Conservation (phyloP, 306 rosid species). For the Arachis hypogaea region DNA sequence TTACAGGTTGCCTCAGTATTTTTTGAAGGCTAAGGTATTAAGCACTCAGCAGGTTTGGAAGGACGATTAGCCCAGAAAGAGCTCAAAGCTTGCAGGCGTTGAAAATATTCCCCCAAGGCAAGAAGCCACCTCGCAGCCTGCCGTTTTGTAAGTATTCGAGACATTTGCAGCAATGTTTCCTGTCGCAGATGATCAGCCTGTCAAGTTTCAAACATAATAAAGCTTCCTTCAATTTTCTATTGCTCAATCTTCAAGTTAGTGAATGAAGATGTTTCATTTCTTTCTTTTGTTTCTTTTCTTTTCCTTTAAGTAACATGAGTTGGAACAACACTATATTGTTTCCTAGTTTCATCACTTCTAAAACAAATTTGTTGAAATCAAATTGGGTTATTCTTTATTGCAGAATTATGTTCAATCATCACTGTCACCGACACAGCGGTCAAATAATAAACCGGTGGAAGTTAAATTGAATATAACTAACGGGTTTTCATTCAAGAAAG, state of each 20-base stretch:
- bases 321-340: background rate
- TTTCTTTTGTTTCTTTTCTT: background rate
- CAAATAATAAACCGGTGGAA: background rate
- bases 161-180: constrained; percentile 79
- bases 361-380: background rate
- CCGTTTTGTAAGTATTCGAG: constrained; percentile 65
- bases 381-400: background rate
- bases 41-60: constrained; percentile 36
- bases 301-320: background rate
- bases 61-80: constrained; percentile 69
- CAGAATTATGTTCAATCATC: background rate
- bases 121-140: constrained; percentile 78
- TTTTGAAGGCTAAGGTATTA: constrained; percentile 36
- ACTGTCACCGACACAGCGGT: background rate
- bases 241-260: background rate
- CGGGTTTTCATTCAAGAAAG: background rate
- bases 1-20: constrained; percentile 30
- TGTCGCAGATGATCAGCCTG: constrained; percentile 90
- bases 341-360: background rate
- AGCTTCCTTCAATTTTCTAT: constrained; percentile 10
- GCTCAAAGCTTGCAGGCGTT: constrained; percentile 84
- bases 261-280: background rate
- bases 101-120: constrained; percentile 80
- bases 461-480: background rate
- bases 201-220: constrained; percentile 23